phyloP scores from a whole-genome alignment of 768 basidiomycete species.

The Gloeophyllum trabeum region DNA sequence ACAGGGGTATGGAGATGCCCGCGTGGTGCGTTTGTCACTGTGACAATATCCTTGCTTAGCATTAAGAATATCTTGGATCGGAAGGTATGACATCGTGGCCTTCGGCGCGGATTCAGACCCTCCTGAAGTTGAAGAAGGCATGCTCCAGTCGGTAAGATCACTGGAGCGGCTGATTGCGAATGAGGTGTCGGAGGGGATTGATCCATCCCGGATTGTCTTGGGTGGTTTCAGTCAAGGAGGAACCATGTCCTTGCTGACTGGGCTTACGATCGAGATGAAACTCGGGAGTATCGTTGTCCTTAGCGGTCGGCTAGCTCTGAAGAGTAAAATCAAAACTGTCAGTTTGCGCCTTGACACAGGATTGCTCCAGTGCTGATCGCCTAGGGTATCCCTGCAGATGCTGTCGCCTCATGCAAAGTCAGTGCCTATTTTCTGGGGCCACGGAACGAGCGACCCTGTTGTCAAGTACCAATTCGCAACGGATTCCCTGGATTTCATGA shows the following conservation, averaged over 20 bases:
- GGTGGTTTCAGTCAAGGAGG: conserved; percentile 89
- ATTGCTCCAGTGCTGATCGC: background rate
- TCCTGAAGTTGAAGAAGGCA: conserved; percentile 67
- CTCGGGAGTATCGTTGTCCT: conserved; percentile 67
- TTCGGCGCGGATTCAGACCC: conserved; percentile 46
- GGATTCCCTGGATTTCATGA: conserved; percentile 46
- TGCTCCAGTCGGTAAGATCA: conserved; percentile 49
- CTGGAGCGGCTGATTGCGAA: conserved; percentile 61
- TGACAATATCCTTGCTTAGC: background rate
- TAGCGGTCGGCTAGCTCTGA: conserved; percentile 73
- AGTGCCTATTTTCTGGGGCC: conserved; percentile 80
- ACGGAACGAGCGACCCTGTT: conserved; percentile 68
- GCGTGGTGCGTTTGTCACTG: background rate
- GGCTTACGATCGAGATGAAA: conserved; percentile 52
- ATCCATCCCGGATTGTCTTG: conserved; percentile 62
- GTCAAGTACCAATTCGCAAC: conserved; percentile 46
- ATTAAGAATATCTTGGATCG: background rate
- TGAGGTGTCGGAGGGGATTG: conserved; percentile 65
- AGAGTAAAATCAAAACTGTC: conserved; percentile 54
- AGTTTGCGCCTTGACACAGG: conserved; percentile 10
- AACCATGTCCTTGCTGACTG: conserved; percentile 65
- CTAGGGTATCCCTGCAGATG: conserved; percentile 26
- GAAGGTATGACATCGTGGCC: conserved; percentile 81
- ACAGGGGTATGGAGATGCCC: background rate
- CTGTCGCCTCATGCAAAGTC: conserved; percentile 42